phyloP scores from a whole-genome alignment of 192 early-diverging fungal genomes.

The Chytriomyces sp. region DNA sequence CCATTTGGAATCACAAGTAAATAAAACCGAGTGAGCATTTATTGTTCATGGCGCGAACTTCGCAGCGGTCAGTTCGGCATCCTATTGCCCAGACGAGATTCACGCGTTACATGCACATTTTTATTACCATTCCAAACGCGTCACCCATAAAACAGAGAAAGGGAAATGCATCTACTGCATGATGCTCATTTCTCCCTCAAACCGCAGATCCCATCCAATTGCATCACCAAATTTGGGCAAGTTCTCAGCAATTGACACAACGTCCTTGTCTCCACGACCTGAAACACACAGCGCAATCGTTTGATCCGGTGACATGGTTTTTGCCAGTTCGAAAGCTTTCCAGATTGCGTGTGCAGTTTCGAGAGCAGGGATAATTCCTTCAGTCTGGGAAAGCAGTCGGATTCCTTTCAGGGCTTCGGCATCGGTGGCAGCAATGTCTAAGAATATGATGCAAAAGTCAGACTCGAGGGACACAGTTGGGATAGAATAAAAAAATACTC shows the following conservation, averaged over 20 bases:
- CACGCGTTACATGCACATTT: too few relatives aligned
- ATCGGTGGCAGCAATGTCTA: slow-evolving; percentile 72
- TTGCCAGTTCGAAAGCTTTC: slow-evolving; percentile 77
- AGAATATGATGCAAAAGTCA: not conserved
- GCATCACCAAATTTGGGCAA: slow-evolving; percentile 87
- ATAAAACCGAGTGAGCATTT: too few relatives aligned
- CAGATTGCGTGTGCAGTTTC: slow-evolving; percentile 94
- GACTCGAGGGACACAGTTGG: not conserved
- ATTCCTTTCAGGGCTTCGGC: slow-evolving; percentile 85
- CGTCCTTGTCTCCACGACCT: slow-evolving; percentile 98
- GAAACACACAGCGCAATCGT: slow-evolving; percentile 88
- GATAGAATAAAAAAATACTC: not conserved
- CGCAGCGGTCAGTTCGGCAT: too few relatives aligned
- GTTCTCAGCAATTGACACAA: slow-evolving; percentile 87
- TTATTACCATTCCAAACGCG: too few relatives aligned
- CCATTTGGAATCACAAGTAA: not conserved
- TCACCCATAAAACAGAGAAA: not conserved
- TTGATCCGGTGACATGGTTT: slow-evolving; percentile 70
- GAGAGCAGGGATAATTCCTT: slow-evolving; percentile 93
- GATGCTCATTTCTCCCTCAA: slow-evolving; percentile 33
- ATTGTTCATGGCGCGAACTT: too few relatives aligned
- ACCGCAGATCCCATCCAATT: slow-evolving; percentile 80
- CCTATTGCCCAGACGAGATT: too few relatives aligned
- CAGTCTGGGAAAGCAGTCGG: slow-evolving; percentile 54
- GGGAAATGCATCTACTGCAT: not conserved